Evolutionary conservation across 257 asterid species (phyloP).

Genomic region (Henckelia pumila): DNA sequence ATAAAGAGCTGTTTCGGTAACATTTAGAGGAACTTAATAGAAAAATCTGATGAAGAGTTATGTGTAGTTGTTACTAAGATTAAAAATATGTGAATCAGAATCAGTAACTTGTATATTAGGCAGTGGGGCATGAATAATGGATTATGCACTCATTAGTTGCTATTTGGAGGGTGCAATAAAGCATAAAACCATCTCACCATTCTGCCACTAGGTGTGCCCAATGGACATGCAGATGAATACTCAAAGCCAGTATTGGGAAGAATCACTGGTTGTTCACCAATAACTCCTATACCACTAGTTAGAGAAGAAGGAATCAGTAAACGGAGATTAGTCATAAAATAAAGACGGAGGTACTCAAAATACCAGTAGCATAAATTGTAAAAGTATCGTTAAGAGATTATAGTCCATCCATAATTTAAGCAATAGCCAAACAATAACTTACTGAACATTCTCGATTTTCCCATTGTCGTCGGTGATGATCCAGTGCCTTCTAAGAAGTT

Average conservation of each 20-base stretch:
- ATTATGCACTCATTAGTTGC: background rate
- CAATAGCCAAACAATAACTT: conserved; percentile 25
- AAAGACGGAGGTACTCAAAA: background rate
- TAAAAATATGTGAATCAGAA: background rate
- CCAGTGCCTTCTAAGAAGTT: conserved; percentile 93
- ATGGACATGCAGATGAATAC: conserved; percentile 90
- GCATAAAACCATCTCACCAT: conserved; percentile 52
- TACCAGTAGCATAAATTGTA: background rate
- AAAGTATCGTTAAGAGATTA: conserved; percentile 6
- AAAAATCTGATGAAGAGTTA: background rate
- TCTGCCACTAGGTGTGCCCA: conserved; percentile 72
- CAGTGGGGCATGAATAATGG: background rate
- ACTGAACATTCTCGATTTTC: conserved; percentile 74
- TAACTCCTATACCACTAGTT: conserved; percentile 75
- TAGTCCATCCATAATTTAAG: background rate
- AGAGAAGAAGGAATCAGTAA: conserved; percentile 10
- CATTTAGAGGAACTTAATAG: background rate
- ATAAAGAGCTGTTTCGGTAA: conserved; percentile 11
- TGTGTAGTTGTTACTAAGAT: background rate
- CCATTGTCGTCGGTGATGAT: conserved; percentile 81
- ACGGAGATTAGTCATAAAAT: background rate
- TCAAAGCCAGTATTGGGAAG: conserved; percentile 82
- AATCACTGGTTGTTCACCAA: conserved; percentile 90
- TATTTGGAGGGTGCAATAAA: background rate
- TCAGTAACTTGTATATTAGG: background rate